Evolutionary conservation across 2,329 filamentous ascomycete genomes (phyloP).

Genomic region (Xylaria sp.): DNA sequence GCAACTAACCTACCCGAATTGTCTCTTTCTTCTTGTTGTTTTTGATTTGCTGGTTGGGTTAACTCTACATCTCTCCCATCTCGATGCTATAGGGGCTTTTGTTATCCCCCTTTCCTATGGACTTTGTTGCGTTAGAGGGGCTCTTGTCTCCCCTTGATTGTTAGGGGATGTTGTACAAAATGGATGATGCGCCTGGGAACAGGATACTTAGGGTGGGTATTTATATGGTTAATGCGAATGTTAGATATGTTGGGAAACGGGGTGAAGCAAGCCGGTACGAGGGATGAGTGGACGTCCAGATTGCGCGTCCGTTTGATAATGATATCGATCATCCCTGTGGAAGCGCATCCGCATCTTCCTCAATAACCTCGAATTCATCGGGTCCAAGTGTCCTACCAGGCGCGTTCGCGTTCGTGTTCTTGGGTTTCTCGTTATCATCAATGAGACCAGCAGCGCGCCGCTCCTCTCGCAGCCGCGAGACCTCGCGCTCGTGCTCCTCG

Average conservation of each 20-base stretch:
- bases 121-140: no score
- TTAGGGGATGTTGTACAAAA: no score
- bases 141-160: no score
- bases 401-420: conserved; percentile 31
- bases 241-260: no score
- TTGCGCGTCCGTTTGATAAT: conserved; percentile 1
- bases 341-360: conserved; percentile 19
- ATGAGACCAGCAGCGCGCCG: conserved; percentile 30
- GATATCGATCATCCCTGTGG: not conserved
- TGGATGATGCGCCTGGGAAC: no score
- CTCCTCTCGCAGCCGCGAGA: conserved; percentile 42
- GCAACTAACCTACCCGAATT: not conserved
- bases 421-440: conserved; percentile 38
- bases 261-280: no score
- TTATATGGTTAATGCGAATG: no score
- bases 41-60: not conserved
- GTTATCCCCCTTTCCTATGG: no score
- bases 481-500: conserved; percentile 41
- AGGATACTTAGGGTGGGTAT: no score
- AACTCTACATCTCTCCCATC: not conserved
- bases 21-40: not conserved
- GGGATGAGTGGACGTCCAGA: not conserved
- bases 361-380: conserved; percentile 10
- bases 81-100: not conserved
- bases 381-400: conserved; percentile 8